phyloP scores from a whole-genome alignment of 2,329 filamentous ascomycete genomes.

The Phoma sp. region DNA sequence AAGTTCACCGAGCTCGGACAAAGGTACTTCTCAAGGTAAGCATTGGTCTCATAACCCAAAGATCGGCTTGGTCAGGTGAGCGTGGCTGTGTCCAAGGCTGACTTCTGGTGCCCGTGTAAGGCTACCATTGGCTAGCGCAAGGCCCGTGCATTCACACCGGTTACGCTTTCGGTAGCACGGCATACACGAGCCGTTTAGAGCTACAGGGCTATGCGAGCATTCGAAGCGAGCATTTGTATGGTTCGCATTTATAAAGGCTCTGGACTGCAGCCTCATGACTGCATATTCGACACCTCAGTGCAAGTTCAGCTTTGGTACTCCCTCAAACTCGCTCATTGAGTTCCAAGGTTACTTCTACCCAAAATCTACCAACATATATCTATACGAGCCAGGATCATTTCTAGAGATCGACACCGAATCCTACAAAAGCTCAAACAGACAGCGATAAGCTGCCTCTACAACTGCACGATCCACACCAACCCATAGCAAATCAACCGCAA shows the following conservation, averaged over 20 bases:
- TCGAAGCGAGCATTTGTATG: neutral
- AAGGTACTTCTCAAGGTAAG: neutral
- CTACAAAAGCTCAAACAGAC: neutral
- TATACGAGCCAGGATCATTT: neutral
- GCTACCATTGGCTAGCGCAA: neutral
- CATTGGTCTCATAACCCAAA: neutral
- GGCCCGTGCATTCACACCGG: slow-evolving; percentile 11
- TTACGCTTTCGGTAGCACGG: slow-evolving; percentile 12
- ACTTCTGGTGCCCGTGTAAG: slow-evolving; percentile 2
- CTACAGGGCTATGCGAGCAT: slow-evolving; percentile 3
- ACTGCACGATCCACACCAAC: neutral
- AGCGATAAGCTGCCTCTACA: neutral
- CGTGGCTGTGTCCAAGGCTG: slow-evolving; percentile 24
- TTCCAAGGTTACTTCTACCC: neutral
- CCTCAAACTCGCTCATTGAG: neutral
- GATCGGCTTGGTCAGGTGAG: slow-evolving; percentile 7
- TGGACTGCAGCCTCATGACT: neutral
- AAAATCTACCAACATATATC: neutral
- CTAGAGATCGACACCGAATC: neutral
- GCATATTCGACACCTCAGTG: neutral
- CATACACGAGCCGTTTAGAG: neutral
- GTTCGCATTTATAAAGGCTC: neutral
- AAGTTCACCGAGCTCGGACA: slow-evolving; percentile 1
- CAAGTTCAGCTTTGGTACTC: neutral
- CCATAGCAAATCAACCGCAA: slow-evolving; percentile 6